Evolutionary conservation across 108 stramenopile genomes (phyloP).

Genomic region (Nitzschia putrida): DNA sequence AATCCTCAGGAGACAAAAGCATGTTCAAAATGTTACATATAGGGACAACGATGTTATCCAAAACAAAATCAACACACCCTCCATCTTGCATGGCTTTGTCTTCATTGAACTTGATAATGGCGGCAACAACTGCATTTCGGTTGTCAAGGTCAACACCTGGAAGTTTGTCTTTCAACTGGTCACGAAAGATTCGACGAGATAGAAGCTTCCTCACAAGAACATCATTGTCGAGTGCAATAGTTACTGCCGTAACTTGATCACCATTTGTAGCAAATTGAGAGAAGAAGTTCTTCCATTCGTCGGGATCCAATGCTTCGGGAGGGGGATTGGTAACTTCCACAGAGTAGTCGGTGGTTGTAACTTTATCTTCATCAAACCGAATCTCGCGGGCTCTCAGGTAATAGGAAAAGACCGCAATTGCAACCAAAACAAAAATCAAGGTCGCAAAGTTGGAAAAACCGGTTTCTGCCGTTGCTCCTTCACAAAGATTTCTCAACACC

Average conservation of each 20-base stretch:
- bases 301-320: slow-evolving; percentile 65
- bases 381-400: slow-evolving; percentile 65
- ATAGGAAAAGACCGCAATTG: slow-evolving; percentile 37
- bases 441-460: slow-evolving; percentile 71
- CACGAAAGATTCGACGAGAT: slow-evolving; percentile 42
- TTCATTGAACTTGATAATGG: slow-evolving; percentile 26
- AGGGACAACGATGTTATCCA: slow-evolving; percentile 38
- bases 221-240: slow-evolving; percentile 74
- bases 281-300: slow-evolving; percentile 82
- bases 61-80: slow-evolving; percentile 30
- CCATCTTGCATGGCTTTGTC: slow-evolving; percentile 26
- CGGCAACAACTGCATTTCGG: slow-evolving; percentile 38
- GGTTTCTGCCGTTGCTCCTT: slow-evolving; percentile 37
- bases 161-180: slow-evolving; percentile 38
- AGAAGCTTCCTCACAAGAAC: slow-evolving; percentile 48
- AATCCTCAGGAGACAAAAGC: slow-evolving; percentile 34
- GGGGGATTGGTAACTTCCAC: slow-evolving; percentile 77
- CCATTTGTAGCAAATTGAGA: slow-evolving; percentile 50
- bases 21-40: slow-evolving; percentile 43
- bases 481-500: slow-evolving; percentile 67
- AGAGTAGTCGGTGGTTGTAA: slow-evolving; percentile 74
- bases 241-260: slow-evolving; percentile 60
- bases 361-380: slow-evolving; percentile 66
- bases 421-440: slow-evolving; percentile 54
- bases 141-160: slow-evolving; percentile 55